Conservation (phyloP, 106 monocot species). For the Dendrobium catenatum region DNA sequence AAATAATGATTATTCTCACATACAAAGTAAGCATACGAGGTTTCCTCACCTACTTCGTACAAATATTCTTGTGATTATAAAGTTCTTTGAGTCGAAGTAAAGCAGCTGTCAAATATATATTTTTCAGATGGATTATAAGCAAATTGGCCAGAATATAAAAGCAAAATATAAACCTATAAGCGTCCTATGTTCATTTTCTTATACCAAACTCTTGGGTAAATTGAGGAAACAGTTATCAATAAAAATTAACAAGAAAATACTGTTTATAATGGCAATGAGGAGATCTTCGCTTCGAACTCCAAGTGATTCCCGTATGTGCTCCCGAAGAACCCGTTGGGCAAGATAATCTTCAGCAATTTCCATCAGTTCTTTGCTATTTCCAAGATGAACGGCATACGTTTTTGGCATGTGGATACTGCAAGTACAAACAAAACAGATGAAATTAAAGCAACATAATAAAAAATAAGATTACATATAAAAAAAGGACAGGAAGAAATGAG, state of each 20-base stretch:
- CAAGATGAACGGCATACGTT: slow-evolving; percentile 92
- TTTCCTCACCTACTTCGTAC: neutral
- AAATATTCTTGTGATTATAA: neutral
- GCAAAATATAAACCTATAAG: neutral
- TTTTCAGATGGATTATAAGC: neutral
- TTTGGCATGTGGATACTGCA: slow-evolving; percentile 87
- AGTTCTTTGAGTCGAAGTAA: neutral
- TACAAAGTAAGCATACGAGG: neutral
- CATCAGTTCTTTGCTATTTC: slow-evolving; percentile 93
- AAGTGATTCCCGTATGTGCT: slow-evolving; percentile 80
- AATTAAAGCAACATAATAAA: neutral
- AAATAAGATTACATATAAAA: neutral
- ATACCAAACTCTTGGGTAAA: neutral
- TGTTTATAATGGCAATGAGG: slow-evolving; percentile 88
- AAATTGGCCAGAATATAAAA: neutral
- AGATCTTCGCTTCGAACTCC: slow-evolving; percentile 75
- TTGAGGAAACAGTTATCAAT: neutral
- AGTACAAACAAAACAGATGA: neutral
- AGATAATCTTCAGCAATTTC: slow-evolving; percentile 83
- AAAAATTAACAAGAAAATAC: slow-evolving; percentile 32
- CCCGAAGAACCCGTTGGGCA: slow-evolving; percentile 71
- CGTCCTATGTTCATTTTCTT: neutral
- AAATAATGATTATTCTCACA: neutral
- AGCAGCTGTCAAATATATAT: neutral
- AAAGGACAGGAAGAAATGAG: neutral